Evolutionary conservation across 2,329 filamentous ascomycete genomes (phyloP).

Genomic region (Neonectria coccinea): DNA sequence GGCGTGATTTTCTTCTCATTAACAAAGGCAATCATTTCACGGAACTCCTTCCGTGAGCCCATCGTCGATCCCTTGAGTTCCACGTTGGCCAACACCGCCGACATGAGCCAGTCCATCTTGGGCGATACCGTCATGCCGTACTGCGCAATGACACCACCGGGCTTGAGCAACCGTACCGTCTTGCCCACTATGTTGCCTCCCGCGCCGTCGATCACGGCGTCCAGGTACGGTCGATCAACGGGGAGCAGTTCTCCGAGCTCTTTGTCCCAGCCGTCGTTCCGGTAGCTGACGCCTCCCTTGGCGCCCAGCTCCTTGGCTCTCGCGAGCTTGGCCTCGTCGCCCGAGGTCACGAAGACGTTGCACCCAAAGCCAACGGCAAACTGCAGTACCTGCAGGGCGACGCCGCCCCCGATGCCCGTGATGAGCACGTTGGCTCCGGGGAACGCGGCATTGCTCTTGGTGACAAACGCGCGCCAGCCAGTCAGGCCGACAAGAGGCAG

Average conservation of each 20-base stretch:
- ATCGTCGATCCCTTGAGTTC: conserved; percentile 90
- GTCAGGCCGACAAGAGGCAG: conserved; percentile 88
- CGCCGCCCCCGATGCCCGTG: conserved; percentile 93
- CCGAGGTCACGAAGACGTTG: conserved; percentile 85
- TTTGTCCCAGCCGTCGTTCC: conserved; percentile 83
- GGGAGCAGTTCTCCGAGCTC: conserved; percentile 74
- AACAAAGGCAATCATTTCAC: conserved; percentile 90
- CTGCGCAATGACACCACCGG: conserved; percentile 83
- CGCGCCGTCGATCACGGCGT: conserved; percentile 91
- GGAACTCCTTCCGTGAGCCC: conserved; percentile 90
- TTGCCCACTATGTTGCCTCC: conserved; percentile 85
- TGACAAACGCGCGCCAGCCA: conserved; percentile 86
- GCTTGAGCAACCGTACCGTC: conserved; percentile 76
- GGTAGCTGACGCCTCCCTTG: conserved; percentile 85
- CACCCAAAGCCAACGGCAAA: conserved; percentile 82
- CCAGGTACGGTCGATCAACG: conserved; percentile 74
- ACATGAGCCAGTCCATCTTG: conserved; percentile 88
- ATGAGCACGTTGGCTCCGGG: conserved; percentile 81
- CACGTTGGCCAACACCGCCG: conserved; percentile 86
- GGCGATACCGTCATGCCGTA: conserved; percentile 94
- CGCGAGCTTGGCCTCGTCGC: conserved; percentile 79
- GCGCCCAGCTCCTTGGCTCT: conserved; percentile 80
- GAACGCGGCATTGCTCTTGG: conserved; percentile 75
- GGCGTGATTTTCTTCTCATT: conserved; percentile 78
- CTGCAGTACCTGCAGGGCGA: conserved; percentile 83